These are phyloP conservation scores for Naganishia albida DNA, from an alignment of 1,284 basidiomycete species.

Conservation along the genomic window DNA sequence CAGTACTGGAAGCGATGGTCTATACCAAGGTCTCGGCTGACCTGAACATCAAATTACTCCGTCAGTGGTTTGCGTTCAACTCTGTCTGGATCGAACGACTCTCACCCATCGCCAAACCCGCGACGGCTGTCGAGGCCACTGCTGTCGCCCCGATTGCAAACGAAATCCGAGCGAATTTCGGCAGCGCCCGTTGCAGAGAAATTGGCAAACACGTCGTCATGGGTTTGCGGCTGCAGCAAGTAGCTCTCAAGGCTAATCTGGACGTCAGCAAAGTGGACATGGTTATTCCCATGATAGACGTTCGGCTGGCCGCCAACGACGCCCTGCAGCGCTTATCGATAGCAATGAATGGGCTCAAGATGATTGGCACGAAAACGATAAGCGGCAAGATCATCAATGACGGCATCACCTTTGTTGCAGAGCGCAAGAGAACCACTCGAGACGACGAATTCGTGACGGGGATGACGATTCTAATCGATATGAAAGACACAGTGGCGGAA, in stretches of 20 bases:
- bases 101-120: slow-evolving; percentile 38
- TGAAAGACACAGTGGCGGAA: slow-evolving; percentile 20
- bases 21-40: slow-evolving; percentile 75
- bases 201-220: slow-evolving; percentile 64
- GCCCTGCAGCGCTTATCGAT: slow-evolving; percentile 11
- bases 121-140: slow-evolving; percentile 30
- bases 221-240: slow-evolving; percentile 71
- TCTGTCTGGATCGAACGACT: slow-evolving; percentile 80
- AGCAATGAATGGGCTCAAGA: slow-evolving; percentile 11
- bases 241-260: slow-evolving; percentile 33
- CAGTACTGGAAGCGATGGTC: slow-evolving; percentile 62
- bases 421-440: slow-evolving; percentile 14
- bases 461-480: slow-evolving; percentile 28
- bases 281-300: slow-evolving; percentile 8
- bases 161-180: slow-evolving; percentile 15
- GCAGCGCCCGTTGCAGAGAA: slow-evolving; percentile 17
- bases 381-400: slow-evolving; percentile 20
- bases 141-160: background rate
- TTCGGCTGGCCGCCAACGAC: slow-evolving; percentile 18
- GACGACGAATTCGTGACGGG: slow-evolving; percentile 21
- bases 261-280: slow-evolving; percentile 27
- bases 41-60: slow-evolving; percentile 74
- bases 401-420: slow-evolving; percentile 8
- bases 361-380: slow-evolving; percentile 20
- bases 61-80: slow-evolving; percentile 84